Evolutionary conservation across 192 early-diverging fungal species (phyloP).

Genomic region (Rhizoclosmatium globosum): DNA sequence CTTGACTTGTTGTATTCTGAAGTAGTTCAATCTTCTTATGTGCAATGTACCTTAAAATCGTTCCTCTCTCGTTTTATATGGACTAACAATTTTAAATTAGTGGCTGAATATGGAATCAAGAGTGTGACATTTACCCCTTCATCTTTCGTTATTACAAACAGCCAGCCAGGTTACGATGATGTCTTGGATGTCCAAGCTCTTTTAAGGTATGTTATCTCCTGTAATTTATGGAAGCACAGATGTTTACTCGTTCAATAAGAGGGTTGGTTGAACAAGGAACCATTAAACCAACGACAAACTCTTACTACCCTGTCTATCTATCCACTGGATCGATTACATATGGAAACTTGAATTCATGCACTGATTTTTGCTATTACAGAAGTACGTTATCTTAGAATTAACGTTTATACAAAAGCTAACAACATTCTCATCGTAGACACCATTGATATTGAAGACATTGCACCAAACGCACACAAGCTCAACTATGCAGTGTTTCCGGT

Average conservation of each 20-base stretch:
- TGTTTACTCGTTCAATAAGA: neutral
- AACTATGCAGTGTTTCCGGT: slow-evolving; percentile 33
- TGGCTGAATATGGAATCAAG: slow-evolving; percentile 17
- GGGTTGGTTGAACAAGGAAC: neutral
- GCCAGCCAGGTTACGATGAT: slow-evolving; percentile 12
- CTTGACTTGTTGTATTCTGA: slow-evolving; percentile 33
- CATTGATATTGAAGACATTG: neutral
- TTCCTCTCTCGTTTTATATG: neutral
- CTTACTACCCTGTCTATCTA: slow-evolving; percentile 28
- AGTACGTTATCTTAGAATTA: neutral
- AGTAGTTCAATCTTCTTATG: slow-evolving; percentile 7
- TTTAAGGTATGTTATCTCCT: slow-evolving; percentile 6
- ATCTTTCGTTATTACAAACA: slow-evolving; percentile 6
- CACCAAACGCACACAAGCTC: neutral
- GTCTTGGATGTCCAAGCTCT: slow-evolving; percentile 22
- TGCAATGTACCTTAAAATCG: neutral
- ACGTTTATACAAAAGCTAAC: neutral
- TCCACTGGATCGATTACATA: neutral
- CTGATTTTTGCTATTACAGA: slow-evolving; percentile 36
- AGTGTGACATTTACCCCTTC: slow-evolving; percentile 1
- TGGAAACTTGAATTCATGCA: slow-evolving; percentile 7
- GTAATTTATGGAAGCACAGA: neutral
- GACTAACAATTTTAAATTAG: neutral
- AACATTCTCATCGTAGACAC: neutral
- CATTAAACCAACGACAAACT: slow-evolving; percentile 8